phyloP scores from a whole-genome alignment of 805 yeast species.

The Candida pseudofarinosa region DNA sequence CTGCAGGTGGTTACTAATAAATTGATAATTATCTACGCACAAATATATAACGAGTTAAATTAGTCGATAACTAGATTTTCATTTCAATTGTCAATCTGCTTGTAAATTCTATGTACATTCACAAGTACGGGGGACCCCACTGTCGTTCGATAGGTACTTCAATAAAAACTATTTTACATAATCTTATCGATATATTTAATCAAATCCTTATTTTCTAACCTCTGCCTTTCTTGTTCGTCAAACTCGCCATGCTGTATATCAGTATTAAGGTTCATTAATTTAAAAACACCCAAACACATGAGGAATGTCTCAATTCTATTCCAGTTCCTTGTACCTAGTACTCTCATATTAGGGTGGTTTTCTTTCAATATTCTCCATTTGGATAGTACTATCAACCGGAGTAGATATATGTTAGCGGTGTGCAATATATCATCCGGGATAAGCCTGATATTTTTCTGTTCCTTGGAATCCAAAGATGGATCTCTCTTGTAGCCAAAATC shows the following conservation, averaged over 20 bases:
- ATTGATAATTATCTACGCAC: not conserved
- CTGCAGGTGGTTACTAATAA: conserved; percentile 59
- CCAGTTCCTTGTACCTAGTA: conserved; percentile 26
- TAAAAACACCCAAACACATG: conserved; percentile 34
- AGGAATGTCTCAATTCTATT: conserved; percentile 26
- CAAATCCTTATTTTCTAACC: conserved; percentile 14
- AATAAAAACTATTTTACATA: conserved; percentile 11
- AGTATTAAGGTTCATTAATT: conserved; percentile 36
- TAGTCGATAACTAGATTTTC: not conserved
- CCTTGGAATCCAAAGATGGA: conserved; percentile 7
- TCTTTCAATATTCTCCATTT: conserved; percentile 41
- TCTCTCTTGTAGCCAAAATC: conserved; percentile 12
- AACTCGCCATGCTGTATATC: conserved; percentile 16
- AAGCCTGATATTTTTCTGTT: conserved; percentile 12
- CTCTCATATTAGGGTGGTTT: conserved; percentile 30
- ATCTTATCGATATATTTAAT: conserved; percentile 15
- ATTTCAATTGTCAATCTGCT: not conserved
- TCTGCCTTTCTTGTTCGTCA: conserved; percentile 2
- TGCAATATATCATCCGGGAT: conserved; percentile 24
- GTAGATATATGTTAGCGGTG: conserved; percentile 27
- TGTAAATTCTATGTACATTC: not conserved
- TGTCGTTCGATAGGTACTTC: not conserved
- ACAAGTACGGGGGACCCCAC: not conserved
- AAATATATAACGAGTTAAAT: not conserved
- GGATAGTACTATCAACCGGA: conserved; percentile 31